These are phyloP conservation scores for Anastatica hierochuntica DNA, from an alignment of 345 rosid species.

Conservation along the genomic window DNA sequence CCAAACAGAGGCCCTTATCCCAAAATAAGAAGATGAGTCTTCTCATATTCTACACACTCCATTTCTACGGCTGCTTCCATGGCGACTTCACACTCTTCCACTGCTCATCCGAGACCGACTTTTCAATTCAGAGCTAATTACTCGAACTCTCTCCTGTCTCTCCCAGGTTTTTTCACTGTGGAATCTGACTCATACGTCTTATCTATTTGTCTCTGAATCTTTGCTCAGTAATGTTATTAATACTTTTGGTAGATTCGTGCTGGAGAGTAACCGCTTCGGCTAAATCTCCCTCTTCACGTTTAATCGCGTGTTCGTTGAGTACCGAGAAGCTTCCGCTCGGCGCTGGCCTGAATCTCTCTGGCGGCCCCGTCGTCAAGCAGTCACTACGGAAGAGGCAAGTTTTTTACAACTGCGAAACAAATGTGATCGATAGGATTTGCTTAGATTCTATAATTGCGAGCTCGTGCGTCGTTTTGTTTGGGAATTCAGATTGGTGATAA, in stretches of 20 bases:
- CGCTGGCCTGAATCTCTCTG: slow-evolving; percentile 18
- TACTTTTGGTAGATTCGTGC: slow-evolving; percentile 29
- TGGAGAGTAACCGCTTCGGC: slow-evolving; percentile 17
- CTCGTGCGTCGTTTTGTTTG: not conserved
- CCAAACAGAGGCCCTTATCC: slow-evolving; percentile 15
- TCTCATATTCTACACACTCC: not conserved
- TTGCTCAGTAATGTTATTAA: not conserved
- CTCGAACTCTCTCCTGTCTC: slow-evolving; percentile 31
- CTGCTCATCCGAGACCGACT: slow-evolving; percentile 25
- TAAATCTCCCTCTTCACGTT: slow-evolving; percentile 10
- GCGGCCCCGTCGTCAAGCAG: slow-evolving; percentile 27
- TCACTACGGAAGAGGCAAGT: slow-evolving; percentile 43
- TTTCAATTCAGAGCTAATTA: slow-evolving; percentile 31
- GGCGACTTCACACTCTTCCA: slow-evolving; percentile 49
- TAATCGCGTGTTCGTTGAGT: slow-evolving; percentile 24
- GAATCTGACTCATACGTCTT: not conserved
- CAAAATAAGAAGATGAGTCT: too few species aligned
- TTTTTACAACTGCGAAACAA: too few species aligned
- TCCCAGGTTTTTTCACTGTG: slow-evolving; percentile 27
- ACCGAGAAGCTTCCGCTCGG: slow-evolving; percentile 22
- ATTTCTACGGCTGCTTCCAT: slow-evolving; percentile 25
- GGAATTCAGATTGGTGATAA: slow-evolving; percentile 42
- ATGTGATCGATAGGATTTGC: too few species aligned
- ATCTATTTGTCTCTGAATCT: not conserved
- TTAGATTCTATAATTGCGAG: not conserved